phyloP scores from a whole-genome alignment of 1,284 basidiomycete species.

The Porogramme epimiltina region DNA sequence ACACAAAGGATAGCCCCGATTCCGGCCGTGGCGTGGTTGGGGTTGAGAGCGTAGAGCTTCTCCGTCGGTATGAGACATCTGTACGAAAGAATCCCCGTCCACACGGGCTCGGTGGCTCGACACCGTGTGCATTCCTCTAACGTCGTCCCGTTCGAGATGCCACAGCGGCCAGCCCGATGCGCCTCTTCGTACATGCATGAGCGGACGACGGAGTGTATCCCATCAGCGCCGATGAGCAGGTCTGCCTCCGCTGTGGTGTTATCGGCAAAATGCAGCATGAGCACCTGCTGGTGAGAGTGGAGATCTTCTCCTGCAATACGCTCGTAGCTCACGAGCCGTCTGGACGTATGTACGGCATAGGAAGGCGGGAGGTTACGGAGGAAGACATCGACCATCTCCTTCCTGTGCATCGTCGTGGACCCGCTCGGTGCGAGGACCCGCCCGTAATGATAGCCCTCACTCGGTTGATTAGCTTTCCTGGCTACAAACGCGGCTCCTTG shows the following conservation, averaged over 20 bases:
- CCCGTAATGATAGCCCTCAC: conserved; percentile 9
- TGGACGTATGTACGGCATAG: conserved; percentile 35
- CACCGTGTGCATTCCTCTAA: conserved; percentile 13
- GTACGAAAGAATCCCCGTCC: conserved; percentile 46
- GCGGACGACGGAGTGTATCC: conserved; percentile 42
- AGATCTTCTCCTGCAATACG: background rate
- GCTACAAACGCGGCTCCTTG: conserved; percentile 16
- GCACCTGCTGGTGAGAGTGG: conserved; percentile 1
- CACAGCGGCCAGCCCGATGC: conserved; percentile 14
- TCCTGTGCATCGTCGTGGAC: conserved; percentile 21
- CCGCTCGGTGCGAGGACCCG: conserved; percentile 14
- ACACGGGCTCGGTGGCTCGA: conserved; percentile 36
- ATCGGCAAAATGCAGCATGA: conserved; percentile 38
- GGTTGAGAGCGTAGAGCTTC: conserved; percentile 35
- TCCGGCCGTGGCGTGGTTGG: conserved; percentile 37
- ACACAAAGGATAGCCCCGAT: conserved; percentile 9
- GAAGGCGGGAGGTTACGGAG: conserved; percentile 25
- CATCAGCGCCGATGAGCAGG: conserved; percentile 47
- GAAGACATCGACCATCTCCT: conserved; percentile 21
- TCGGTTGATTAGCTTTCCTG: conserved; percentile 11
- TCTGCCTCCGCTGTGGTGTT: conserved; percentile 39
- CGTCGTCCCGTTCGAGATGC: background rate
- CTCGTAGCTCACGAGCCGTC: conserved; percentile 31
- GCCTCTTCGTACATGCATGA: conserved; percentile 34
- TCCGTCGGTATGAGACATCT: conserved; percentile 37